Evolutionary conservation across 768 basidiomycete species (phyloP).

Genomic region (Lentinula aciculospora): DNA sequence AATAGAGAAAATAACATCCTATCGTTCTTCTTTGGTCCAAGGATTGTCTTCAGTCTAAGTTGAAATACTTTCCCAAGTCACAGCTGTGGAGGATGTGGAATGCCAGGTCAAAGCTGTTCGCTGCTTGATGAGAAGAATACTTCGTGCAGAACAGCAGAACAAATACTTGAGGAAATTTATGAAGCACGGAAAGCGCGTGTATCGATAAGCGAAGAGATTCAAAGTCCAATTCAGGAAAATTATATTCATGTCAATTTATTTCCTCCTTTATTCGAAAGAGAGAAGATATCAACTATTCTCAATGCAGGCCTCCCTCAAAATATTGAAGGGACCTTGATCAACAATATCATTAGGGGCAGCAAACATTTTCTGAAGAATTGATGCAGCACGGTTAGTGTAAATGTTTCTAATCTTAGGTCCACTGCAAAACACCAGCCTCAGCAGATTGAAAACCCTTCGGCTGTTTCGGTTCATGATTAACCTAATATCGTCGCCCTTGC

Average conservation of each 20-base stretch:
- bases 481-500: background rate
- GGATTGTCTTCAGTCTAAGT: background rate
- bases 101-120: background rate
- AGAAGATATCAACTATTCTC: too few species aligned
- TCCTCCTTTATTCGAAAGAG: too few species aligned
- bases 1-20: constrained; percentile 45
- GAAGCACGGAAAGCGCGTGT: constrained; percentile 1
- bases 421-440: too few species aligned
- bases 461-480: background rate
- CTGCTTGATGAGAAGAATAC: background rate
- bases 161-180: background rate
- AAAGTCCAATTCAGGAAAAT: background rate
- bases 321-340: too few species aligned
- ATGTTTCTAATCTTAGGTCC: too few species aligned
- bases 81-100: background rate
- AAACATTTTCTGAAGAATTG: too few species aligned
- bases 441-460: too few species aligned
- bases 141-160: background rate
- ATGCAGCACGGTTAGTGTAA: too few species aligned
- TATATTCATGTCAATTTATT: too few species aligned
- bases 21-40: background rate
- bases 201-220: background rate
- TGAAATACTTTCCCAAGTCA: background rate
- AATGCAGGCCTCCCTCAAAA: too few species aligned
- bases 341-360: too few species aligned